Conservation (phyloP, 257 asterid genomes). For the Lavandula angustifolia region DNA sequence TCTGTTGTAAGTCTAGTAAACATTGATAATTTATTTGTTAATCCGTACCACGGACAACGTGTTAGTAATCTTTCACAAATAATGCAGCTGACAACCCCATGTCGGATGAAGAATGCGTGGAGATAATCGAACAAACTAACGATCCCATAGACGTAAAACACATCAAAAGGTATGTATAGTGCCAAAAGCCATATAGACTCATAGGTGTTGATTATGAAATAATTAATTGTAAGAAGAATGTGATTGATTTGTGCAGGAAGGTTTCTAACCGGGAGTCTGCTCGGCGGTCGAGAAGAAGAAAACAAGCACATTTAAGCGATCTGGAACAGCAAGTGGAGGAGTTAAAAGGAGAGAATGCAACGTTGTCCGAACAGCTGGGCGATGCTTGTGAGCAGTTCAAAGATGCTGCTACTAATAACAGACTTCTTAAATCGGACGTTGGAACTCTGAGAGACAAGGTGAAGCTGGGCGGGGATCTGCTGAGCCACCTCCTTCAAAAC, state of each 20-base stretch:
- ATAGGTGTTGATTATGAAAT: too few species aligned
- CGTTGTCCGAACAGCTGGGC: constrained; percentile 53
- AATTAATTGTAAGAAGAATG: too few species aligned
- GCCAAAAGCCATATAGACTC: too few species aligned
- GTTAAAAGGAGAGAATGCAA: constrained; percentile 52
- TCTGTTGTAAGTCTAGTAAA: constrained; percentile 43
- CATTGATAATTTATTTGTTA: too few species aligned
- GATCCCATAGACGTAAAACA: constrained; percentile 49
- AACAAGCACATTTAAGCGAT: constrained; percentile 69
- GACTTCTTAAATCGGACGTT: constrained; percentile 77
- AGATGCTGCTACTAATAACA: constrained; percentile 63
- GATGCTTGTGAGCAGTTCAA: constrained; percentile 61
- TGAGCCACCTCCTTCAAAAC: too few species aligned
- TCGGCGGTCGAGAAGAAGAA: constrained; percentile 73
- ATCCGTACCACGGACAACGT: too few species aligned
- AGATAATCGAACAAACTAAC: constrained; percentile 51
- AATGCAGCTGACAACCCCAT: constrained; percentile 58
- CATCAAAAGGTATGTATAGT: constrained; percentile 49
- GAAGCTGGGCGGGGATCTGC: too few species aligned
- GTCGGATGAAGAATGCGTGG: constrained; percentile 67
- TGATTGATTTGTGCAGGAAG: constrained; percentile 45
- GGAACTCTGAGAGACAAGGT: constrained; percentile 87
- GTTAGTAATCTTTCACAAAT: too few species aligned
- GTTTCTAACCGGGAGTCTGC: constrained; percentile 83
- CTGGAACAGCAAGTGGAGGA: constrained; percentile 76